These are phyloP conservation scores for Penicillium verrucosum DNA, from an alignment of 2,329 filamentous ascomycete genomes.

Conservation along the genomic window DNA sequence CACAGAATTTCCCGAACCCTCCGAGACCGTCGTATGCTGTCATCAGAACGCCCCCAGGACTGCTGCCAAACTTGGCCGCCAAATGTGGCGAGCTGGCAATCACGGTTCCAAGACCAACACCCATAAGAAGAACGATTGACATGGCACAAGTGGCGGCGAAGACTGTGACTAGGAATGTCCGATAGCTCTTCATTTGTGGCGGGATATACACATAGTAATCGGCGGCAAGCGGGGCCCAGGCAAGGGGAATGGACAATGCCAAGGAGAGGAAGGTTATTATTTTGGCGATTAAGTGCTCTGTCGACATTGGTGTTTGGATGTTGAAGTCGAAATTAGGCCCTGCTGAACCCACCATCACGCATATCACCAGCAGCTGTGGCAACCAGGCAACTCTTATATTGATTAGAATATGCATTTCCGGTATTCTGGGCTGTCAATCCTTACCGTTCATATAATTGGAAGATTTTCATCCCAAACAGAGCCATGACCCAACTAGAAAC, in stretches of 20 bases:
- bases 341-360: slow-evolving; percentile 41
- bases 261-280: slow-evolving; percentile 39
- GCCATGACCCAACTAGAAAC: slow-evolving; percentile 36
- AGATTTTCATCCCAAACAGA: slow-evolving; percentile 41
- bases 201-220: slow-evolving; percentile 48
- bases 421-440: background rate
- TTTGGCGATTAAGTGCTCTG: slow-evolving; percentile 33
- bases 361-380: slow-evolving; percentile 42
- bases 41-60: slow-evolving; percentile 39
- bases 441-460: slow-evolving; percentile 45
- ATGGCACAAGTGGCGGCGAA: slow-evolving; percentile 35
- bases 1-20: slow-evolving; percentile 44
- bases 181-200: slow-evolving; percentile 34
- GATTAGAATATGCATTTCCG: background rate
- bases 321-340: slow-evolving; percentile 38
- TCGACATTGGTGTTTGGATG: slow-evolving; percentile 26
- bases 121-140: slow-evolving; percentile 38
- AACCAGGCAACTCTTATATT: slow-evolving; percentile 38
- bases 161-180: slow-evolving; percentile 40
- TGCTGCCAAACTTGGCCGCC: slow-evolving; percentile 20
- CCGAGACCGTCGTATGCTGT: slow-evolving; percentile 40
- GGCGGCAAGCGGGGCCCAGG: slow-evolving; percentile 36
- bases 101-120: slow-evolving; percentile 43
- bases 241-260: slow-evolving; percentile 34
- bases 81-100: slow-evolving; percentile 30